phyloP scores from a whole-genome alignment of 352 stramenopile species.

The Pythium vanterpoolii region DNA sequence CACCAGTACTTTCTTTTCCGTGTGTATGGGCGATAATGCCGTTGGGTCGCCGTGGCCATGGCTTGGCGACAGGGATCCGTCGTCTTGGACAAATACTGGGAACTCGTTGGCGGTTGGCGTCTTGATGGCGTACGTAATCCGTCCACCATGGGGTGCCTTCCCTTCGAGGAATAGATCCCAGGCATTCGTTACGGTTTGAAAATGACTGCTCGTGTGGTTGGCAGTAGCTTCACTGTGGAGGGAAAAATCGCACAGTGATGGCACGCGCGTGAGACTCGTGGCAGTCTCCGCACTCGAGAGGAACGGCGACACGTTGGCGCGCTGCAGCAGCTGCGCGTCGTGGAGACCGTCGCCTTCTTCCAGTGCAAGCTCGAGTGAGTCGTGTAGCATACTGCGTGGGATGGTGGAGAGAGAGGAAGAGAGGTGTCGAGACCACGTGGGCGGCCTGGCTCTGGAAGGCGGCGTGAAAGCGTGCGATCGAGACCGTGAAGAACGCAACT shows the following conservation, averaged over 20 bases:
- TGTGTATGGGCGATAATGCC: constrained; percentile 33
- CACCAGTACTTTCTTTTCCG: constrained; percentile 48
- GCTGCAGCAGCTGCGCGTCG: constrained; percentile 27
- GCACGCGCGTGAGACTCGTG: not conserved
- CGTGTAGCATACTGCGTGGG: constrained; percentile 5
- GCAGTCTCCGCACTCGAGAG: constrained; percentile 25
- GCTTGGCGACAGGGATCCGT: too few relatives aligned
- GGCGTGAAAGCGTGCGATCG: not conserved
- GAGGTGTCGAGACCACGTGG: not conserved
- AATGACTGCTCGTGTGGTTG: not conserved
- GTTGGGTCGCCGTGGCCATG: constrained; percentile 19
- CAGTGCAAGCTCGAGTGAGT: constrained; percentile 33
- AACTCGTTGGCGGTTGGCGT: constrained; percentile 9
- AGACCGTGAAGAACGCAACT: not conserved
- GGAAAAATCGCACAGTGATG: constrained; percentile 7
- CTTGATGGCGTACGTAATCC: constrained; percentile 6
- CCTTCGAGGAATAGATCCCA: constrained; percentile 9
- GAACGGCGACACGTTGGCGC: constrained; percentile 36
- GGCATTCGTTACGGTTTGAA: not conserved
- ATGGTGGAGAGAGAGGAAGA: not conserved
- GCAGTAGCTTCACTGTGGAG: constrained; percentile 1
- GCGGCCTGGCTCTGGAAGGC: not conserved
- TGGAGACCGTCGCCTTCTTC: constrained; percentile 32
- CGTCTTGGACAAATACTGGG: not conserved
- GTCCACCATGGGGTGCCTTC: not conserved